A percentile compares a stretch with the other conserved stretches of the same genome.
Evolutionary conservation across 2,329 filamentous ascomycete species (phyloP).

Genomic region (Pestalotiopsis sp.): DNA sequence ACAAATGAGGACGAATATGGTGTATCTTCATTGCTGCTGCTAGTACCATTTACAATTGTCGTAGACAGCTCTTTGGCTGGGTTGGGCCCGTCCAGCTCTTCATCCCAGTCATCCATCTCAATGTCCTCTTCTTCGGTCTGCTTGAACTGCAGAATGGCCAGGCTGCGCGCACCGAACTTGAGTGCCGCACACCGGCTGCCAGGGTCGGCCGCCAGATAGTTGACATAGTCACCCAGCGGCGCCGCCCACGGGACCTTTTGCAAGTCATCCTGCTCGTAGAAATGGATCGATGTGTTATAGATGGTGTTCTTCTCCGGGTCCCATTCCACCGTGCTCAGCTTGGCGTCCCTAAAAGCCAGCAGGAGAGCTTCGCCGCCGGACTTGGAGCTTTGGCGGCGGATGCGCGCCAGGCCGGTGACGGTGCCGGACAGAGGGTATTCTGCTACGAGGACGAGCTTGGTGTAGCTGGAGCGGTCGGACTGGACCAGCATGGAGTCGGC

Average conservation of each 20-base stretch:
- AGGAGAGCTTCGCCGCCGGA: slow-evolving; percentile 84
- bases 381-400: slow-evolving; percentile 73
- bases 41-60: slow-evolving; percentile 46
- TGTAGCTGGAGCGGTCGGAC: slow-evolving; percentile 66
- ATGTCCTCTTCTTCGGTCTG: slow-evolving; percentile 79
- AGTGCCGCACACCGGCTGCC: slow-evolving; percentile 91
- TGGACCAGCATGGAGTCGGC: slow-evolving; percentile 63
- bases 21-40: slow-evolving; percentile 57
- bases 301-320: slow-evolving; percentile 79
- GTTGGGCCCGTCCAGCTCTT: slow-evolving; percentile 73
- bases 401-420: slow-evolving; percentile 77
- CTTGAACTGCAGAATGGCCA: slow-evolving; percentile 92
- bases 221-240: slow-evolving; percentile 74
- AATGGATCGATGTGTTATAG: slow-evolving; percentile 92
- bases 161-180: slow-evolving; percentile 85
- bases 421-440: slow-evolving; percentile 86
- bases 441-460: slow-evolving; percentile 81
- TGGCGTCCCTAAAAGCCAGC: slow-evolving; percentile 85
- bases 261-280: slow-evolving; percentile 93
- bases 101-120: slow-evolving; percentile 89
- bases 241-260: slow-evolving; percentile 81
- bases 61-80: slow-evolving; percentile 50
- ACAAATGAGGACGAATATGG: slow-evolving; percentile 93
- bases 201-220: slow-evolving; percentile 85
- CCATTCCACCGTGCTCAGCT: slow-evolving; percentile 93